phyloP scores from a whole-genome alignment of 441 rosid species.

The Cnidoscolus chayamansa region DNA sequence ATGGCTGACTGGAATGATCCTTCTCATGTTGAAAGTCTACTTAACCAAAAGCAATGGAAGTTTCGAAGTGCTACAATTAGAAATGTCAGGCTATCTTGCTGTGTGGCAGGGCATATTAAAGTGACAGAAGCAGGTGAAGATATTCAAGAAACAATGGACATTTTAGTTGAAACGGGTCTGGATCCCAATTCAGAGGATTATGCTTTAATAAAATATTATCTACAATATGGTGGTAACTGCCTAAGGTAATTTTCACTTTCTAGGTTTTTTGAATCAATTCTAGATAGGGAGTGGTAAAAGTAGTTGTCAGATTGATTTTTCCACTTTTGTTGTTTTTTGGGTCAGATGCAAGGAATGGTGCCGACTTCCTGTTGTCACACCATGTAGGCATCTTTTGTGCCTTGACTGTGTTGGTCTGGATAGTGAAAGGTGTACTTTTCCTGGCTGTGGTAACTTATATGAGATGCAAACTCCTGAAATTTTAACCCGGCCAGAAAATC shows the following conservation, averaged over 20 bases:
- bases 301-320: not conserved
- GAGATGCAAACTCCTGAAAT: slow-evolving; percentile 88
- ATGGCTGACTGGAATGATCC: slow-evolving; percentile 99
- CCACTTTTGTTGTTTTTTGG: slow-evolving; percentile 15
- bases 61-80: slow-evolving; percentile 61
- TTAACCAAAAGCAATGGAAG: slow-evolving; percentile 94
- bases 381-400: slow-evolving; percentile 91
- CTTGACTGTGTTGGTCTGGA: slow-evolving; percentile 78
- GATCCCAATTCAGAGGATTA: slow-evolving; percentile 64
- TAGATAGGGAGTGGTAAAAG: not conserved
- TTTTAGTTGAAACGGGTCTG: slow-evolving; percentile 55
- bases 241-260: slow-evolving; percentile 45
- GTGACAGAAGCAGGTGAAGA: slow-evolving; percentile 79
- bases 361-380: slow-evolving; percentile 86
- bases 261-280: not conserved
- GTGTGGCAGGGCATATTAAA: slow-evolving; percentile 94
- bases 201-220: slow-evolving; percentile 59
- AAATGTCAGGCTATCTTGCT: slow-evolving; percentile 87
- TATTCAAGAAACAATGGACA: slow-evolving; percentile 93
- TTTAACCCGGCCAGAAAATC: slow-evolving; percentile 83
- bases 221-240: slow-evolving; percentile 80
- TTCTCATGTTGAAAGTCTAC: slow-evolving; percentile 93
- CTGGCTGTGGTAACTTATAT: slow-evolving; percentile 69
- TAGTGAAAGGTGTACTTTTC: slow-evolving; percentile 64
- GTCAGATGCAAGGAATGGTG: slow-evolving; percentile 92